Base-by-base conservation (phyloP, 257 asterid species). In the Ballota nigra region DNA sequence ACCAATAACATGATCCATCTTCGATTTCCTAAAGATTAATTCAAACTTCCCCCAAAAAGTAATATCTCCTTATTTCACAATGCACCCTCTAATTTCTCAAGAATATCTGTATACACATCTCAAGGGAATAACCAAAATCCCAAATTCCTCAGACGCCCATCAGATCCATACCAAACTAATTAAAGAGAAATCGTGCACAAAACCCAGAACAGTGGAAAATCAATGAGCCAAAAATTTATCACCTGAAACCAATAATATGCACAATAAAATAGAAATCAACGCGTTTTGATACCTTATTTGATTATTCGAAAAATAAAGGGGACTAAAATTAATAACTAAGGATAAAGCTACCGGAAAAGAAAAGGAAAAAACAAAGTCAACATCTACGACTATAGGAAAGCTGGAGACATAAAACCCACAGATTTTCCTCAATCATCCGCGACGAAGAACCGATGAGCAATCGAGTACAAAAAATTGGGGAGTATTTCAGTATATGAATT, bases 1-100 rank as follows among this genome's bases (percentile, higher is more conserved):
- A 70, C 96, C 96, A 68, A 94, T 75, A 26, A 91, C 90, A 72
- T 87, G 96, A 87, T 89, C 98, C 98, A 94, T 94, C 23, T n/a
- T 82, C 56, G 81, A 60, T 66, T 77, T 56, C 75, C 43, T n/a
- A 69, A 45, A 45, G 51, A 75, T 28, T 36, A 71, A 63, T 2
- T 1, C 53, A 57, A 74, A 56, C 56, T 68, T 63, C 72, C 64
- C 65, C 63, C 65, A 74, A 73, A 69, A 6, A 15, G 41, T 10
- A 58, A 28, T 19, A 28, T 56, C 49, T 66, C 12, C 33, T 55
- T 47, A 24, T 53, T 28, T 34, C 41, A 24, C 41, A 76, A 77
- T 65, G 69, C 75, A 74, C 55, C 72, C 41, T 20, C 41, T 20
- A 68, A 75, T 68, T 45, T 49, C 26, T 60, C 79, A 57, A 36